Conservation (phyloP, 768 basidiomycete species). For the Lentinula boryana region DNA sequence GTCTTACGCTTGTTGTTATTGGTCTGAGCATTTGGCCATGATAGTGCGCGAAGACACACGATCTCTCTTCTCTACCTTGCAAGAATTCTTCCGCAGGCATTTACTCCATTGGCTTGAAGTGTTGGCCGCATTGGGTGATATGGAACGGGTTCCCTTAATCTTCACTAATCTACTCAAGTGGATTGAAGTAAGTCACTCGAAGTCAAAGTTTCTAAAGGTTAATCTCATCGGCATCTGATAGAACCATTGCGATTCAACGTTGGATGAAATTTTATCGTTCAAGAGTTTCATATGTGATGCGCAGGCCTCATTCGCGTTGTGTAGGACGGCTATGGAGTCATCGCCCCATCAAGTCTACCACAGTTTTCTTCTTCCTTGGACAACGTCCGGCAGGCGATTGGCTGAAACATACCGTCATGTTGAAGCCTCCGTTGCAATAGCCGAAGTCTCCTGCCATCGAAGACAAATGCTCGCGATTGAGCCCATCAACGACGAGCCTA, state of each 20-base stretch:
- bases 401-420: neutral
- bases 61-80: neutral
- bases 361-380: slow-evolving; percentile 3
- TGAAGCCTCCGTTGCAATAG: neutral
- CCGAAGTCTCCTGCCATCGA: slow-evolving; percentile 1
- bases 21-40: neutral
- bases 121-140: neutral
- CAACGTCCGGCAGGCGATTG: neutral
- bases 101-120: slow-evolving; percentile 3
- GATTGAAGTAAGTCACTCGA: neutral
- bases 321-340: neutral
- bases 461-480: neutral
- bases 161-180: neutral
- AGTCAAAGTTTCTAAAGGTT: neutral
- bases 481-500: neutral
- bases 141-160: neutral
- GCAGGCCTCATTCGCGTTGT: neutral
- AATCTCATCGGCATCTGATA: neutral
- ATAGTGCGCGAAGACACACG: neutral
- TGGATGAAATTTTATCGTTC: neutral
- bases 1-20: slow-evolving; percentile 2
- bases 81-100: neutral
- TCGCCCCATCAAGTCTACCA: neutral
- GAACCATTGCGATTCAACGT: neutral
- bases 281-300: neutral